Conservation (phyloP, 257 asterid genomes). For the Capsicum pubescens region DNA sequence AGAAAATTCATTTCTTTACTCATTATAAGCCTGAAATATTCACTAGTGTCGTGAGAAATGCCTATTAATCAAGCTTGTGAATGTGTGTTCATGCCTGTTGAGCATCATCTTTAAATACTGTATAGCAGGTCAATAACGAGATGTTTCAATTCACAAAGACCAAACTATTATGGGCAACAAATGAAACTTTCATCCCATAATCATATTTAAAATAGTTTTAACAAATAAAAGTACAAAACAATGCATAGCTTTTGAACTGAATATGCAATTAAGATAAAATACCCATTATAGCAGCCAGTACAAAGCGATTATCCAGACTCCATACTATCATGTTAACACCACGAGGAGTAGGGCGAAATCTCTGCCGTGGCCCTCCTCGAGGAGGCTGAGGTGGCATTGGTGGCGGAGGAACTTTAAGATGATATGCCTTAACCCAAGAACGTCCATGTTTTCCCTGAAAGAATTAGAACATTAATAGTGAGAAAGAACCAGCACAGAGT, state of each 20-base stretch:
- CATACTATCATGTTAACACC: conserved; percentile 94
- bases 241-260: conserved; percentile 23
- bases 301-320: conserved; percentile 97
- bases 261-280: conserved; percentile 31
- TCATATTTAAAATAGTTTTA: conserved; percentile 21
- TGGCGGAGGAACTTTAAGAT: conserved; percentile 98
- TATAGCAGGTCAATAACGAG: conserved; percentile 11
- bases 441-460: conserved; percentile 79
- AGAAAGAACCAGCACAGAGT: conserved; percentile 17
- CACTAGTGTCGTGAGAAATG: background rate
- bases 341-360: conserved; percentile 96
- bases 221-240: conserved; percentile 7
- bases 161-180: conserved; percentile 2
- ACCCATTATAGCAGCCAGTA: conserved; percentile 99
- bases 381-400: conserved; percentile 90
- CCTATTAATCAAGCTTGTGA: conserved; percentile 22
- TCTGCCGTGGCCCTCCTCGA: conserved; percentile 94
- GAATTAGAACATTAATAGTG: conserved; percentile 19
- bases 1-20: background rate
- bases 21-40: background rate
- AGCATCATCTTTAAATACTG: background rate
- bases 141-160: conserved; percentile 12
- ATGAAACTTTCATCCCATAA: conserved; percentile 28
- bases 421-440: conserved; percentile 80
- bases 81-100: background rate